Conservation (phyloP, 163 green algal genomes). For the Chlamydomonas reinhardtii region DNA sequence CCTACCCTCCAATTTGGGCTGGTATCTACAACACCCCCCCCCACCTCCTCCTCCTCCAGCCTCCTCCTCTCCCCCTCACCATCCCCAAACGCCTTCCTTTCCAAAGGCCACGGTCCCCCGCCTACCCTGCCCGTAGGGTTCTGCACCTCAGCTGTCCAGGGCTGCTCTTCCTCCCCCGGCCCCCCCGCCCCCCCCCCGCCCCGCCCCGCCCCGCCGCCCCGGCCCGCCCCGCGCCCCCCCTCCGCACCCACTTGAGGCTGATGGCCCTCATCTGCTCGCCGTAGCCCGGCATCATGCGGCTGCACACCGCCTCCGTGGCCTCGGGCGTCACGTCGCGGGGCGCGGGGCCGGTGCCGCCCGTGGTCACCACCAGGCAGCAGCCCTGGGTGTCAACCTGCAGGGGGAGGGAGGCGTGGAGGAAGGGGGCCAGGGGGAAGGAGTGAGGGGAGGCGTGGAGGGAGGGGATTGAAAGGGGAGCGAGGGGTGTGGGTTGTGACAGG, state of each 20-base stretch:
- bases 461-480: no score
- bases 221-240: not conserved
- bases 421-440: not conserved
- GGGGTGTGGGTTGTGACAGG: no score
- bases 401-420: not conserved
- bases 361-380: slow-evolving; percentile 95
- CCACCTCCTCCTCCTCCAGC: no score
- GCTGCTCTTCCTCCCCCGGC: not conserved
- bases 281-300: slow-evolving; percentile 90
- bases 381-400: slow-evolving; percentile 80
- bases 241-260: slow-evolving; percentile 66
- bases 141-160: no score
- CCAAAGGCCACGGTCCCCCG: no score
- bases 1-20: no score
- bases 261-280: slow-evolving; percentile 82
- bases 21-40: no score
- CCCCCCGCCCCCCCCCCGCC: not conserved
- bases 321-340: slow-evolving; percentile 92
- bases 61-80: no score
- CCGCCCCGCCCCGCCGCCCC: not conserved
- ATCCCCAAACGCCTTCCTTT: no score
- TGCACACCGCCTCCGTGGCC: slow-evolving; percentile 91
- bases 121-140: no score
- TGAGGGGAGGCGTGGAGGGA: not conserved
- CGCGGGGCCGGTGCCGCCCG: slow-evolving; percentile 90